These are phyloP conservation scores for Cynanchum wilfordii DNA, from an alignment of 257 asterid species.

Conservation along the genomic window DNA sequence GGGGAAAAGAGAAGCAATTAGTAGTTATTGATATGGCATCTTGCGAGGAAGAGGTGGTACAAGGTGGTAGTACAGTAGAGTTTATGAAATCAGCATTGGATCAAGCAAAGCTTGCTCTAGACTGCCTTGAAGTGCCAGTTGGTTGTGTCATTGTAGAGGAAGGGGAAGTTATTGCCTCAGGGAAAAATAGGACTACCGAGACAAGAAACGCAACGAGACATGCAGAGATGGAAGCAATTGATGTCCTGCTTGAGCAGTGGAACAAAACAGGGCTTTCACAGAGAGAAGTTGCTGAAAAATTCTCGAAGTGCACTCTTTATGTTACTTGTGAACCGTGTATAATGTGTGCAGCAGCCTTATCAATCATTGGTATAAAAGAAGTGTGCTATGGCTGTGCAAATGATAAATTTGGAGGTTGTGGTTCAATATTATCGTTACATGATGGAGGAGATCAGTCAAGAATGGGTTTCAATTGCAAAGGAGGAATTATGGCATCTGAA, in stretches of 20 bases:
- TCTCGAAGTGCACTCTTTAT: conserved; percentile 65
- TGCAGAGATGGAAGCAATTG: conserved; percentile 99
- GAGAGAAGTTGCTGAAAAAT: conserved; percentile 47
- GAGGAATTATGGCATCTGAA: conserved; percentile 80
- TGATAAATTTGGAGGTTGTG: conserved; percentile 97
- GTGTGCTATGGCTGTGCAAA: conserved; percentile 71
- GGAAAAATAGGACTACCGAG: conserved; percentile 76
- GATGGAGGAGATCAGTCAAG: conserved; percentile 27
- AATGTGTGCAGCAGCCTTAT: conserved; percentile 79
- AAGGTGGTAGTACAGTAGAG: conserved; percentile 24
- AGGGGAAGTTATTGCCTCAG: conserved; percentile 60
- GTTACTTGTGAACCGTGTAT: conserved; percentile 97
- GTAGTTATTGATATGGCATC: conserved; percentile 29
- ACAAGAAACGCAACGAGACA: conserved; percentile 86
- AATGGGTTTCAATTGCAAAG: conserved; percentile 69
- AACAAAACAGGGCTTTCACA: conserved; percentile 47
- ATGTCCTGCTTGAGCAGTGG: conserved; percentile 69
- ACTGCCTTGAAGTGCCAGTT: conserved; percentile 80
- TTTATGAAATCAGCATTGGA: conserved; percentile 74
- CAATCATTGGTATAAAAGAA: conserved; percentile 1
- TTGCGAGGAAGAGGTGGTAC: conserved; percentile 21
- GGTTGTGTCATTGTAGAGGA: conserved; percentile 76
- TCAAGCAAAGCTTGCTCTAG: conserved; percentile 73
- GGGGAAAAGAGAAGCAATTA: not conserved
- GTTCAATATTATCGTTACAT: conserved; percentile 82